Conservation (phyloP, 2,329 filamentous ascomycete genomes). For the Epichloe uncinata region DNA sequence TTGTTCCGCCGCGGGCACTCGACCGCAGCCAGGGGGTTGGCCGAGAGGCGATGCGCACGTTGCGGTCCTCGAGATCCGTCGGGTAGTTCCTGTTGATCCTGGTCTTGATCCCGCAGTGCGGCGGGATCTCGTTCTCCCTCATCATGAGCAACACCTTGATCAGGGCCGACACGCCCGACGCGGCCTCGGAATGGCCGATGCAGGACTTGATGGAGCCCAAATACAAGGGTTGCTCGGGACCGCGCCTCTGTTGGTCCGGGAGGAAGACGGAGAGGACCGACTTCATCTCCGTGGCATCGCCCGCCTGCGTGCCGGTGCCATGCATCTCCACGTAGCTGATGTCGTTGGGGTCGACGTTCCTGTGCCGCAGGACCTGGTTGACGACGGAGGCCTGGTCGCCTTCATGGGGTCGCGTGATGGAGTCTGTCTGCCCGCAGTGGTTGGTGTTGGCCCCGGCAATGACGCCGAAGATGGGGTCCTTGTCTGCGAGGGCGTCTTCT, state of each 20-base stretch:
- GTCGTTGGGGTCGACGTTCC: conserved; percentile 61
- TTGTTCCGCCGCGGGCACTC: conserved; percentile 15
- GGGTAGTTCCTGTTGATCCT: conserved; percentile 49
- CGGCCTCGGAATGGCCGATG: conserved; percentile 48
- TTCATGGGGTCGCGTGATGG: conserved; percentile 73
- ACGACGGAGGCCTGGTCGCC: conserved; percentile 60
- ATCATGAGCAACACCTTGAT: conserved; percentile 54
- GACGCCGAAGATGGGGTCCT: conserved; percentile 64
- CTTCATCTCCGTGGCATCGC: conserved; percentile 72
- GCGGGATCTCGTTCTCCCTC: conserved; percentile 49
- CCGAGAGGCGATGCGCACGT: conserved; percentile 42
- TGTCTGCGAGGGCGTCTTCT: conserved; percentile 63
- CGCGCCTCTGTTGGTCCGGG: conserved; percentile 27
- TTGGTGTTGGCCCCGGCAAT: conserved; percentile 67
- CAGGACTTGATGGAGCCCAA: conserved; percentile 54
- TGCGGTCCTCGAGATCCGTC: conserved; percentile 40
- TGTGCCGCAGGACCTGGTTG: conserved; percentile 52
- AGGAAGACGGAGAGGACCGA: conserved; percentile 52
- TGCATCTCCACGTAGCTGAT: conserved; percentile 86
- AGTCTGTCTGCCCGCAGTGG: conserved; percentile 68
- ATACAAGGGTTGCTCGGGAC: conserved; percentile 38
- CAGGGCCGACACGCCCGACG: conserved; percentile 47
- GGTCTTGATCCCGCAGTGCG: conserved; percentile 54
- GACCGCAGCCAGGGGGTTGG: conserved; percentile 35
- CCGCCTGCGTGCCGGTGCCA: conserved; percentile 80